A percentile compares a stretch with the other conserved stretches of the same genome.
phyloP scores from a whole-genome alignment of 2,329 filamentous ascomycete species.

The Trichoderma sp. region DNA sequence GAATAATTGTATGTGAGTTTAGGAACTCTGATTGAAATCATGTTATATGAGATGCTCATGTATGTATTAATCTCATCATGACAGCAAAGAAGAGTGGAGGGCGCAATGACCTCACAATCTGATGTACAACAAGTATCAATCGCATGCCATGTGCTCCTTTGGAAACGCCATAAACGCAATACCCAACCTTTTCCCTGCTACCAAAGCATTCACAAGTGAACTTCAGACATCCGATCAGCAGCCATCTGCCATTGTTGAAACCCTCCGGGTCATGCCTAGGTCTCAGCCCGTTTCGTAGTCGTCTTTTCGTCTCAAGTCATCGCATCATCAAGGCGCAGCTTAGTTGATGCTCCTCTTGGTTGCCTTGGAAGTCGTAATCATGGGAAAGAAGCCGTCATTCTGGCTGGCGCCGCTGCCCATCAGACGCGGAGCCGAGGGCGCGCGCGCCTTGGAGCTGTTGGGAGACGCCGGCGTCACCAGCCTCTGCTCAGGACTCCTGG shows the following conservation, averaged over 20 bases:
- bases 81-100: background rate
- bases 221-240: too few species aligned
- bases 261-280: background rate
- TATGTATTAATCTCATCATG: conserved; percentile 10
- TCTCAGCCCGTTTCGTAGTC: background rate
- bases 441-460: conserved; percentile 54
- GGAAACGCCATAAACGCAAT: conserved; percentile 20
- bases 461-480: conserved; percentile 39
- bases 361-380: conserved; percentile 39
- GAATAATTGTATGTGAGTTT: background rate
- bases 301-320: background rate
- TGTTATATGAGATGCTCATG: background rate
- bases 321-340: background rate
- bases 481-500: conserved; percentile 40
- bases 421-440: conserved; percentile 47
- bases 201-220: background rate
- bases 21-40: too few species aligned
- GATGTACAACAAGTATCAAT: conserved; percentile 1
- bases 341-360: conserved; percentile 35
- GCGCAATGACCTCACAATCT: background rate
- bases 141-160: conserved; percentile 4
- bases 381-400: conserved; percentile 49
- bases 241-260: background rate
- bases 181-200: background rate
- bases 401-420: conserved; percentile 35